phyloP scores from a whole-genome alignment of 257 asterid species.

The Ophiorrhiza pumila region DNA sequence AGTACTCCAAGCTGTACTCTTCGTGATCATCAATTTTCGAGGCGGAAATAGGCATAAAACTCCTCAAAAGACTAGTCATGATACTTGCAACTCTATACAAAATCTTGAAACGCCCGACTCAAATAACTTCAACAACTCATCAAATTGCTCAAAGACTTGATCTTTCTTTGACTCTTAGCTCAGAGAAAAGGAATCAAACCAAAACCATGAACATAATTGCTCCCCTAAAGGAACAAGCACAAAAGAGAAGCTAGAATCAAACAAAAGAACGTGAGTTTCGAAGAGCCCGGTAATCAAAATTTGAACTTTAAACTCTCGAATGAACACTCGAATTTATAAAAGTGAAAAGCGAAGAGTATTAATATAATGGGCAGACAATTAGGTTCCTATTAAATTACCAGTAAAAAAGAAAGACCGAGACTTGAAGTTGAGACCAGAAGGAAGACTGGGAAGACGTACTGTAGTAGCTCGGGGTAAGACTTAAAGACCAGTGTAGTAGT shows the following conservation, averaged over 20 bases:
- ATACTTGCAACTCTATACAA: not conserved
- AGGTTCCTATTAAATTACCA: not conserved
- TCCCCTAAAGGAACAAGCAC: not conserved
- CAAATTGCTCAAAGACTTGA: conserved; percentile 13
- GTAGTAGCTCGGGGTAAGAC: too few species aligned
- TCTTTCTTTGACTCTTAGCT: conserved; percentile 6
- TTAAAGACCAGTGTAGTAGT: too few species aligned
- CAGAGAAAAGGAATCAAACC: not conserved
- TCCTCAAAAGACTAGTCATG: conserved; percentile 35
- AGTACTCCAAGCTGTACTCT: conserved; percentile 55
- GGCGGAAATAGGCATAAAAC: conserved; percentile 26
- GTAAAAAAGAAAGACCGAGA: conserved; percentile 1
- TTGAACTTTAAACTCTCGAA: not conserved
- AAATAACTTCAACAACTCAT: conserved; percentile 19
- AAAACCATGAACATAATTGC: not conserved
- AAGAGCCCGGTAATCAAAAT: conserved; percentile 10
- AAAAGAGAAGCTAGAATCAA: conserved; percentile 4
- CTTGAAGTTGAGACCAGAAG: conserved; percentile 7
- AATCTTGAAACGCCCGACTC: conserved; percentile 11
- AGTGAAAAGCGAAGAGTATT: not conserved
- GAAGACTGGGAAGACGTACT: not conserved
- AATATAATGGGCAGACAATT: not conserved
- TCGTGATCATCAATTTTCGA: conserved; percentile 26
- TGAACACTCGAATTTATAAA: not conserved
- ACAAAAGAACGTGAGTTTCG: conserved; percentile 2